Evolutionary conservation across 2,329 filamentous ascomycete species (phyloP), one percentile per base, ranked within the genome.

Genomic region (Fusarium sp.): DNA sequence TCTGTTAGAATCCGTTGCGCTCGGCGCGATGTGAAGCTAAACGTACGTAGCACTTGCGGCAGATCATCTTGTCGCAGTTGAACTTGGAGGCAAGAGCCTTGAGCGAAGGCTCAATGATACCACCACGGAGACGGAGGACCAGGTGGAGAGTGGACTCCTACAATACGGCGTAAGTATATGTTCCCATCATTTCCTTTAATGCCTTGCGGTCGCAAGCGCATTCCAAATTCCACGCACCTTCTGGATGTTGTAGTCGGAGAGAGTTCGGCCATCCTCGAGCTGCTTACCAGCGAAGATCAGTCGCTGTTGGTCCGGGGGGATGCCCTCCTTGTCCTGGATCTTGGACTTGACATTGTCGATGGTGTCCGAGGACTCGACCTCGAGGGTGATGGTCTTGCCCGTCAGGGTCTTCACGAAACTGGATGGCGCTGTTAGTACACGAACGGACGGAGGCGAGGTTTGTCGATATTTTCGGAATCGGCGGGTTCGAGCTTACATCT

Each of bases 11-110:
- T 52, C 43, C 16, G 32, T 11, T 45, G 46, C 14, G 47, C 24
- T 22, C 22, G n/a, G 49, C n/a, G 20, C 18, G 12, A 60, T 25
- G 16, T 12, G 32, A 40, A 22, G 30, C 12, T 57, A 14, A 44
- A 91, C 92, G 79, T 91, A 96, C 94, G 87, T 98, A 98, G 92
- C 96, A 99, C 93, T 99, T 98, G 90, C 96, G 95, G 94, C 96
- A 98, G 87, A 98, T 97, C 92, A 95, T 95, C 92, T 98, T 98
- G 78, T 98, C 96, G 92, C 95, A 98, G 92, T 99, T 98, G 91
- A 97, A 98, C 90, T 98, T 98, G 89, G 92, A 95, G 82, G 95
- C 95, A 75, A 98, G 91, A 78, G 94, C 95, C 92, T 98, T 98
- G 81, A 98, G 91, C 80, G 95, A 98, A 80, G 96, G 96, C 90